Base-by-base conservation (phyloP, 768 basidiomycete species). In the Suillus fuscotomentosus region DNA sequence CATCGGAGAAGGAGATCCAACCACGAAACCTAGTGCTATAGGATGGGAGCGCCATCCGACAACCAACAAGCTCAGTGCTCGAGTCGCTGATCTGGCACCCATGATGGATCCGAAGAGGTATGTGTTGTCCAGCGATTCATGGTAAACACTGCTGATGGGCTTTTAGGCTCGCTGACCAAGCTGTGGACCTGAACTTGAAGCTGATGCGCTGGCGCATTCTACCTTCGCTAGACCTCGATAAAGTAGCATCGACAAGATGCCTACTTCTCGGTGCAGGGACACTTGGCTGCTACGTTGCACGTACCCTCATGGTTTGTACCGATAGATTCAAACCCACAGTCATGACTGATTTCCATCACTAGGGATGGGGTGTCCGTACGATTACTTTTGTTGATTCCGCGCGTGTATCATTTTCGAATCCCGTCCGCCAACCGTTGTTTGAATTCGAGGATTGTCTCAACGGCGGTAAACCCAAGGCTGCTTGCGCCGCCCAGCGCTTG, bases 191-290 rank as follows among this genome's bases (percentile, higher is more conserved):
- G 47, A 99, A 99, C 73, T 81, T 99, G 56, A 98, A 98, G 73
- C 84, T 99, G 48, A 99, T 99, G 97, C 86, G 94, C 22, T 99
- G 97, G 97, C 86, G 97, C 22, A 95, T 99, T 68, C 80, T 99
- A 22, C 97, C 97, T 15, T 79, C 85, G 1, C 86, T 99, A 57
- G 86, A 99, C 67, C 83, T 99, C 14, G 96, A 97, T 61, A 93
- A 89, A 77, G 85, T 99, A 24, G 88, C 93, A 2, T 72, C 75
- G 0, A 94, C 95, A 3, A 84, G 79, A 65, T 97, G 94, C 73
- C 79, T 99, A 0, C 80, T 99, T 0, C 86, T 99, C 1, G 97
- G 97, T 3, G 96, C 97, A 0, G 97, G 97, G 1, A 99, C 97
- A 0, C 82, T 99, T 11, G 97, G 97, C 0, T 99, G 97, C 74